phyloP scores from a whole-genome alignment of 2,329 filamentous ascomycete species.

The Cercospora brassicicola region DNA sequence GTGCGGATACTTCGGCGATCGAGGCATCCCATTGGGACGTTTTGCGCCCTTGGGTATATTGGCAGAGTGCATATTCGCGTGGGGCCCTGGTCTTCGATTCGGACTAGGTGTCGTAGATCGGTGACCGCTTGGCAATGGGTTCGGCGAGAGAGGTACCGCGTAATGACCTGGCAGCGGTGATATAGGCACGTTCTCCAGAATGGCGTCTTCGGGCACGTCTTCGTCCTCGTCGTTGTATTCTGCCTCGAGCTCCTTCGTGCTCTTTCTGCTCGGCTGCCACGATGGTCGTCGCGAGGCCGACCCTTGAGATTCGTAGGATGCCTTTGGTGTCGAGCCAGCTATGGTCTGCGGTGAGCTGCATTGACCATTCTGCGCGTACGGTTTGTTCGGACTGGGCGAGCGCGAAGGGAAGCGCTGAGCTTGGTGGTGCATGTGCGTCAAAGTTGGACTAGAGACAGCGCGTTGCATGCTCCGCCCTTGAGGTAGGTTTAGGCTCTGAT shows the following conservation, averaged over 20 bases:
- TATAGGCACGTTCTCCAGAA: slow-evolving; percentile 79
- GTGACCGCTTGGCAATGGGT: slow-evolving; percentile 11
- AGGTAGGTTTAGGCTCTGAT: slow-evolving; percentile 43
- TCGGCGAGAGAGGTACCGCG: slow-evolving; percentile 31
- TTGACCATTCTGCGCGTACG: slow-evolving; percentile 26
- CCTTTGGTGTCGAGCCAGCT: slow-evolving; percentile 28
- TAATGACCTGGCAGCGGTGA: slow-evolving; percentile 57
- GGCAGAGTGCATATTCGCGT: slow-evolving; percentile 37
- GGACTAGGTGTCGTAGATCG: slow-evolving; percentile 39
- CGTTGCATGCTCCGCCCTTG: slow-evolving; percentile 41
- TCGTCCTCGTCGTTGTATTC: slow-evolving; percentile 79
- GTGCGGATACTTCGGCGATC: slow-evolving; percentile 34
- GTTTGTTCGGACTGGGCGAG: slow-evolving; percentile 38
- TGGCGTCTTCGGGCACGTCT: slow-evolving; percentile 71
- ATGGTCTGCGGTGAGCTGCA: slow-evolving; percentile 25
- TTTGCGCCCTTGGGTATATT: slow-evolving; percentile 41
- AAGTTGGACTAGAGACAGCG: slow-evolving; percentile 43
- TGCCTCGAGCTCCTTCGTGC: slow-evolving; percentile 67
- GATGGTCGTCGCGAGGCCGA: slow-evolving; percentile 42
- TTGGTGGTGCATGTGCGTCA: slow-evolving; percentile 28
- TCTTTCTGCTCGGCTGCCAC: slow-evolving; percentile 72
- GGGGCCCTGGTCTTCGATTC: slow-evolving; percentile 32
- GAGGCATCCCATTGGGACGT: slow-evolving; percentile 33
- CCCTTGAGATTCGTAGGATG: slow-evolving; percentile 24
- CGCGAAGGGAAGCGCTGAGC: slow-evolving; percentile 30